A percentile compares a stretch with the other conserved stretches of the same genome.
These are phyloP conservation scores for Clonostachys chloroleuca DNA, from an alignment of 2,329 filamentous ascomycete genomes.

Conservation along the genomic window DNA sequence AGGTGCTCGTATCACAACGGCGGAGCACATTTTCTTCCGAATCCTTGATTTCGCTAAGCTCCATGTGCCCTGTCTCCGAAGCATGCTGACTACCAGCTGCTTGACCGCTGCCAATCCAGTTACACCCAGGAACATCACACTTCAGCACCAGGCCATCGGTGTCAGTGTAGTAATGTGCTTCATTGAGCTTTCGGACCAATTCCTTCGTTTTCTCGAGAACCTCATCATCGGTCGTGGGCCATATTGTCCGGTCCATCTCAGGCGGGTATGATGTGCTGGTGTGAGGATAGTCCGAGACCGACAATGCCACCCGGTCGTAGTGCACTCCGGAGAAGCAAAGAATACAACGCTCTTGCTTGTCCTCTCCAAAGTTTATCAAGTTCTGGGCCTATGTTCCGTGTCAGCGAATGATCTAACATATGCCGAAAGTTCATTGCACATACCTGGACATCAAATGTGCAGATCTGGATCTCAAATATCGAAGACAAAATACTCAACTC, in stretches of 20 bases:
- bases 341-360: conserved; percentile 64
- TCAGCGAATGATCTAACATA: neutral
- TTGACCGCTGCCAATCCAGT: conserved; percentile 65
- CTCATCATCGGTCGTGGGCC: conserved; percentile 51
- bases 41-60: conserved; percentile 65
- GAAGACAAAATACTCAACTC: conserved; percentile 82
- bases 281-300: conserved; percentile 53
- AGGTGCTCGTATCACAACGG: conserved; percentile 61
- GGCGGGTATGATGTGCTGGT: conserved; percentile 55
- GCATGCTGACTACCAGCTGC: conserved; percentile 59
- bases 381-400: conserved; percentile 17
- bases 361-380: conserved; percentile 68
- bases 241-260: conserved; percentile 67
- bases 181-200: conserved; percentile 60
- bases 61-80: conserved; percentile 51
- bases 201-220: conserved; percentile 65
- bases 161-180: conserved; percentile 83
- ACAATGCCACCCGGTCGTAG: conserved; percentile 84
- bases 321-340: conserved; percentile 90
- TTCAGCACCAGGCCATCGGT: conserved; percentile 74
- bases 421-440: neutral
- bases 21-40: conserved; percentile 78
- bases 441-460: conserved; percentile 72
- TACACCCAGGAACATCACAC: conserved; percentile 65
- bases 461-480: conserved; percentile 82